Percentiles rank a stretch among this genome's conserved stretches.
These are phyloP conservation scores for Tremellales sp. DNA, from an alignment of 1,284 basidiomycete genomes.

Conservation along the genomic window DNA sequence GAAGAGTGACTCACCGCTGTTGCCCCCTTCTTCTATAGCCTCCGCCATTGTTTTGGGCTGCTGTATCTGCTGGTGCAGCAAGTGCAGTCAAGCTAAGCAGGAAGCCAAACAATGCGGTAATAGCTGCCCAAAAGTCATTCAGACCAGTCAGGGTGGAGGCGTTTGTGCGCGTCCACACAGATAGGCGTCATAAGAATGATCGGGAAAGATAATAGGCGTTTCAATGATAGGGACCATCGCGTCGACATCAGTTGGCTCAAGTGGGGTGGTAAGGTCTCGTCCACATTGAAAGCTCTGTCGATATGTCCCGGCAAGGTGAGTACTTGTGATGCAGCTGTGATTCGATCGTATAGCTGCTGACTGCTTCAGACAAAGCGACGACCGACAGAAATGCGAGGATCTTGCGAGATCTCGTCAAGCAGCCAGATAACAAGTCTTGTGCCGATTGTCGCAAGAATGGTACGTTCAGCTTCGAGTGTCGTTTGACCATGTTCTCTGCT, in stretches of 20 bases:
- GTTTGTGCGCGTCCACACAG: no score
- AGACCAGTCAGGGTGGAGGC: no score
- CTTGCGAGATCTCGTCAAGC: conserved; percentile 77
- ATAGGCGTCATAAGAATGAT: no score
- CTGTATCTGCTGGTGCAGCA: background rate
- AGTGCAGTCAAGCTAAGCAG: no score
- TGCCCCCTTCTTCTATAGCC: background rate
- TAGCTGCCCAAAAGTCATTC: no score
- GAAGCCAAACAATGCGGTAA: no score
- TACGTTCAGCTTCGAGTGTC: conserved; percentile 42
- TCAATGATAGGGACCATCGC: no score
- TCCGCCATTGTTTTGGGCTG: conserved; percentile 6
- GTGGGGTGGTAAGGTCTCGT: background rate
- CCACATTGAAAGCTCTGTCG: no score
- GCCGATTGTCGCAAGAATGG: conserved; percentile 92
- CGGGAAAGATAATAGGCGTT: no score
- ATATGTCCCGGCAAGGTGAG: conserved; percentile 39
- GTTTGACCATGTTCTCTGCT: background rate
- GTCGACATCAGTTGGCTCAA: background rate
- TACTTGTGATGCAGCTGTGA: background rate
- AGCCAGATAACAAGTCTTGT: conserved; percentile 88
- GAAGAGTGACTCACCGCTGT: conserved; percentile 7
- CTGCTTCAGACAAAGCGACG: conserved; percentile 65
- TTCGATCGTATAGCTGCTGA: conserved; percentile 9
- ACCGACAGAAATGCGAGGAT: conserved; percentile 71